Evolutionary conservation across 805 yeast species (phyloP), one percentile per base, ranked within the genome.

Genomic region (Candida xyloterini): DNA sequence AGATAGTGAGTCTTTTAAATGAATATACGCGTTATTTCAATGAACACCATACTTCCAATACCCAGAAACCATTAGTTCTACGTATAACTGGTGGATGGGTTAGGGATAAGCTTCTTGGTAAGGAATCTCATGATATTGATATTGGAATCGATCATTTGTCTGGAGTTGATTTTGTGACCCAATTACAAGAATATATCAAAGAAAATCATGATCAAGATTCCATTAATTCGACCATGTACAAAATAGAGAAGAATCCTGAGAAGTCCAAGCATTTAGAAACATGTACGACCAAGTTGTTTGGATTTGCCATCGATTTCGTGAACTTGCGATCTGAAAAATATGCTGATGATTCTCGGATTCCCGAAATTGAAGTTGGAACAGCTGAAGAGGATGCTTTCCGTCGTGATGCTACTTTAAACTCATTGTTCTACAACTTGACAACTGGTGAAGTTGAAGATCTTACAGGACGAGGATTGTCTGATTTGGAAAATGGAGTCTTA

Each of bases 1-100:
- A 55, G 27, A 56, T 61, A 20, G 44, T 56, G 7, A 35, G 45
- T 16, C 38, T 59, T 10, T 40, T 61, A 25, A 55, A 52, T 11
- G 52, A 54, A 20, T 61, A 59, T 27, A 53, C 62, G 2, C 32
- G 38, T 11, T 38, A 44, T 16, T 60, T 57, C 34, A 61, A 61
- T 37, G 30, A 31, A 10, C 20, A 35, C 15, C 27, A 39, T n/a
- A 37, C 32, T 3, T 31, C 36, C 3, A 21, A 28, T 7, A 20
- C 35, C 3, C 36, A 27, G 10, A 40, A 51, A 33, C 58, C 59
- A 4, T 35, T 61, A n/a, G 47, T 48, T 3, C 68, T 85, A 10
- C 62, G 99, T 44, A 85, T 93, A 50, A 90, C 97, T 0, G 99
- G 99, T 25, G 99, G 99, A 0, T 91, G 99, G 99, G 99, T 93